These are phyloP conservation scores for Claviceps sorghi DNA, from an alignment of 2,329 filamentous ascomycete species.

Conservation along the genomic window DNA sequence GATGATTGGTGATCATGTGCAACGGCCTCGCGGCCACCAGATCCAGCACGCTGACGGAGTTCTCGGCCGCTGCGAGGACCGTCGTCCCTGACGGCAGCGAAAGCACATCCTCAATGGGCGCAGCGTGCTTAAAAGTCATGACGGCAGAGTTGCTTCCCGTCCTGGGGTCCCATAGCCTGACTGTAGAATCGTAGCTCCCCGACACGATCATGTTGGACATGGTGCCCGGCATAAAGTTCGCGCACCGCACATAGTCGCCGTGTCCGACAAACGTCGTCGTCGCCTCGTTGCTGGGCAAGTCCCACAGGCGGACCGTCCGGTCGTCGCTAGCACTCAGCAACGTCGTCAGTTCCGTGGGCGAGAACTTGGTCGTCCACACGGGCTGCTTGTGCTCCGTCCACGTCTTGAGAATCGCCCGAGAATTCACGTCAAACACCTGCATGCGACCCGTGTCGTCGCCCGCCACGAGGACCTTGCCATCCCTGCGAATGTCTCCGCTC, in stretches of 20 bases:
- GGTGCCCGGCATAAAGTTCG: slow-evolving; percentile 65
- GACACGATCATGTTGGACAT: slow-evolving; percentile 68
- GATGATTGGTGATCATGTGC: slow-evolving; percentile 80
- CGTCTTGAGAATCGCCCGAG: slow-evolving; percentile 82
- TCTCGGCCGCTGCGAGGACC: slow-evolving; percentile 70
- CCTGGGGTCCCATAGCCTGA: slow-evolving; percentile 84
- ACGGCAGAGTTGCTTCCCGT: slow-evolving; percentile 50
- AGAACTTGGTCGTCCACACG: slow-evolving; percentile 84
- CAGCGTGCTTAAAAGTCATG: slow-evolving; percentile 92
- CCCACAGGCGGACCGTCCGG: slow-evolving; percentile 85
- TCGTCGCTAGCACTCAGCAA: slow-evolving; percentile 88
- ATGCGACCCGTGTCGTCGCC: slow-evolving; percentile 85
- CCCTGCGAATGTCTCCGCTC: slow-evolving; percentile 73
- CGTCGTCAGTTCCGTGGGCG: slow-evolving; percentile 71
- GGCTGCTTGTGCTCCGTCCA: slow-evolving; percentile 93
- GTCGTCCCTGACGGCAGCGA: slow-evolving; percentile 77
- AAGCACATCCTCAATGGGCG: slow-evolving; percentile 76
- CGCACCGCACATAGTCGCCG: slow-evolving; percentile 80
- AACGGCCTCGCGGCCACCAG: slow-evolving; percentile 81
- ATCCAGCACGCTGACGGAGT: slow-evolving; percentile 80
- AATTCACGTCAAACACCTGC: slow-evolving; percentile 84
- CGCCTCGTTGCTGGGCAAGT: slow-evolving; percentile 67
- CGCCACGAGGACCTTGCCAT: slow-evolving; percentile 78
- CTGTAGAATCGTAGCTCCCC: slow-evolving; percentile 88
- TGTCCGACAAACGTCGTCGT: slow-evolving; percentile 73